These are phyloP conservation scores for Collybiopsis confluens DNA, from an alignment of 768 basidiomycete genomes.

Conservation along the genomic window DNA sequence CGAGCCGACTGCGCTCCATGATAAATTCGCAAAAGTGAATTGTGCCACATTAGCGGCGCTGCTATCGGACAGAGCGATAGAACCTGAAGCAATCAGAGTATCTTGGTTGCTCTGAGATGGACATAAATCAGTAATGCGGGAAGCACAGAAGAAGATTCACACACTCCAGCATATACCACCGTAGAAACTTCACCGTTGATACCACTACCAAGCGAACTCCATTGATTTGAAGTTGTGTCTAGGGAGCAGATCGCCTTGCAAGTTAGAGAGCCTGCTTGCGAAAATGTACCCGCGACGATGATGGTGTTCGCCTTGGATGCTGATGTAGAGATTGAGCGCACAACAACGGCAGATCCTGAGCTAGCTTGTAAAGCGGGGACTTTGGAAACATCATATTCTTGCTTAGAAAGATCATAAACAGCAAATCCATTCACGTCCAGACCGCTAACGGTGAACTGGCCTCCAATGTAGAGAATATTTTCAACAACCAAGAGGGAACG, in stretches of 20 bases:
- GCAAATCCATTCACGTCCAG: constrained; percentile 64
- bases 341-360: constrained; percentile 52
- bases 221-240: constrained; percentile 64
- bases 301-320: constrained; percentile 55
- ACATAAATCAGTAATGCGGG: constrained; percentile 9
- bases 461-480: constrained; percentile 76
- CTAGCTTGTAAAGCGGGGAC: constrained; percentile 58
- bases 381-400: constrained; percentile 57
- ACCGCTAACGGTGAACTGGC: constrained; percentile 68
- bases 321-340: constrained; percentile 68
- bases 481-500: constrained; percentile 68
- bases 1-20: constrained; percentile 70
- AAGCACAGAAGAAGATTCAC: constrained; percentile 24
- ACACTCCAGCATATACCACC: constrained; percentile 77
- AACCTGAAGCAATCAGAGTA: constrained; percentile 74
- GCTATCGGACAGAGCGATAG: constrained; percentile 62
- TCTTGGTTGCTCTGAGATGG: constrained; percentile 55
- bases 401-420: constrained; percentile 67
- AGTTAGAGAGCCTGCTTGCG: constrained; percentile 65
- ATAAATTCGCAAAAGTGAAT: constrained; percentile 65
- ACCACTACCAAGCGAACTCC: constrained; percentile 77
- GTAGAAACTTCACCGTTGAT: constrained; percentile 78
- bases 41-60: constrained; percentile 68
- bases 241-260: constrained; percentile 81
- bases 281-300: constrained; percentile 86